phyloP scores from a whole-genome alignment of 139 green algal genomes.

The Micractinium sp. region DNA sequence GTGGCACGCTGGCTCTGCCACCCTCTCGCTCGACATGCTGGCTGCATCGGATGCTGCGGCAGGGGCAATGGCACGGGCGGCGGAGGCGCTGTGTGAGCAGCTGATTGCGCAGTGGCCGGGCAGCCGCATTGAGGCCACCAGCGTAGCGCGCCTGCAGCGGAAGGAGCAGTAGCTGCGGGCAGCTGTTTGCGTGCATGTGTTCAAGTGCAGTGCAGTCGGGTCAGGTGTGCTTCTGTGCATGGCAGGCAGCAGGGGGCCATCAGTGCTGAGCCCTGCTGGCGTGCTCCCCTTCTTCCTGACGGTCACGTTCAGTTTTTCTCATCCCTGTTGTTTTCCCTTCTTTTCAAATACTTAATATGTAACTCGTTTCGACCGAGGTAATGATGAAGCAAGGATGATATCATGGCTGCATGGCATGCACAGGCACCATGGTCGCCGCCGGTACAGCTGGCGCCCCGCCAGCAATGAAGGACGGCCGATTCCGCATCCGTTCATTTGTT shows the following conservation, averaged over 20 bases:
- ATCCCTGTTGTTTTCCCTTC: background rate
- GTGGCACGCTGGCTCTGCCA: background rate
- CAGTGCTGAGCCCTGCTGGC: background rate
- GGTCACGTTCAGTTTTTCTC: background rate
- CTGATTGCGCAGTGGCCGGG: slow-evolving; percentile 1
- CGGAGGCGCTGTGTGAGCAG: background rate
- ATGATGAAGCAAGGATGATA: too few species aligned
- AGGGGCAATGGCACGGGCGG: background rate
- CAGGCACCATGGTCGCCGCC: too few species aligned
- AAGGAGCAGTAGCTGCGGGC: background rate
- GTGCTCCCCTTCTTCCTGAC: background rate
- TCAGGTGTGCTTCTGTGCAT: background rate
- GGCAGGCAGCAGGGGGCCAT: background rate
- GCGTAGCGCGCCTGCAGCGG: background rate
- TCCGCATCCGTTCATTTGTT: background rate
- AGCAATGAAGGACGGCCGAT: too few species aligned
- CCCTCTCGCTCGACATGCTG: slow-evolving; percentile 1
- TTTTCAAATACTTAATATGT: too few species aligned
- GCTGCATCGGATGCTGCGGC: background rate
- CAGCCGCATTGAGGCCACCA: background rate
- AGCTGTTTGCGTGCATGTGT: too few species aligned
- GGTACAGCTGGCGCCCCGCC: too few species aligned
- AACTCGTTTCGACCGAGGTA: too few species aligned
- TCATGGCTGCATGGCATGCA: too few species aligned
- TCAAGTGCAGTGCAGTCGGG: background rate